Evolutionary conservation across 306 rosid species (phyloP).

Genomic region (Begonia loranthoides): DNA sequence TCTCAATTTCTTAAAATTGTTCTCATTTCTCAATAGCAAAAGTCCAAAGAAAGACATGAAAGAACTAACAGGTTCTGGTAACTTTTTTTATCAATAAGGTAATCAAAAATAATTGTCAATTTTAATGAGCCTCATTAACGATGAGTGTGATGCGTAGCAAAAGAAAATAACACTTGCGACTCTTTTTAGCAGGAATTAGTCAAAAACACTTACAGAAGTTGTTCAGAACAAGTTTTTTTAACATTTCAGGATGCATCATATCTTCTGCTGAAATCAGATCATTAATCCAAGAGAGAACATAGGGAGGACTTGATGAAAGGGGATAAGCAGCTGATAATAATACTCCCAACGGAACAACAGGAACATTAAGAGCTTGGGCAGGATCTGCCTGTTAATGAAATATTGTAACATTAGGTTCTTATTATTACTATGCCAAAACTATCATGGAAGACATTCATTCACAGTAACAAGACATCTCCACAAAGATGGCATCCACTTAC

Average conservation of each 20-base stretch:
- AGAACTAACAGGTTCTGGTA: too few species aligned
- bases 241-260: slow-evolving; percentile 92
- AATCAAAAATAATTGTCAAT: too few species aligned
- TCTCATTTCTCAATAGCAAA: too few species aligned
- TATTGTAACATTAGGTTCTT: slow-evolving; percentile 18
- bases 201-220: slow-evolving; percentile 68
- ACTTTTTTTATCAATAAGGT: too few species aligned
- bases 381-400: slow-evolving; percentile 85
- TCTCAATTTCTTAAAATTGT: too few species aligned
- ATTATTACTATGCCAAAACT: slow-evolving; percentile 1
- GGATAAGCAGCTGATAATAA: slow-evolving; percentile 81
- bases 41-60: too few species aligned
- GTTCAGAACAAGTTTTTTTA: slow-evolving; percentile 72
- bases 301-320: slow-evolving; percentile 67
- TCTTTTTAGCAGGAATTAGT: background rate
- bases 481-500: slow-evolving; percentile 37
- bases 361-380: slow-evolving; percentile 91
- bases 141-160: too few species aligned
- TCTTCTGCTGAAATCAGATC: slow-evolving; percentile 76
- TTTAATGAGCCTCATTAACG: too few species aligned
- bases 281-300: slow-evolving; percentile 75
- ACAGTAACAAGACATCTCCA: slow-evolving; percentile 4
- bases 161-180: too few species aligned
- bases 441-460: background rate
- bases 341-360: slow-evolving; percentile 85